phyloP scores from a whole-genome alignment of 2,329 filamentous ascomycete genomes.

The Aspergillus sp. region DNA sequence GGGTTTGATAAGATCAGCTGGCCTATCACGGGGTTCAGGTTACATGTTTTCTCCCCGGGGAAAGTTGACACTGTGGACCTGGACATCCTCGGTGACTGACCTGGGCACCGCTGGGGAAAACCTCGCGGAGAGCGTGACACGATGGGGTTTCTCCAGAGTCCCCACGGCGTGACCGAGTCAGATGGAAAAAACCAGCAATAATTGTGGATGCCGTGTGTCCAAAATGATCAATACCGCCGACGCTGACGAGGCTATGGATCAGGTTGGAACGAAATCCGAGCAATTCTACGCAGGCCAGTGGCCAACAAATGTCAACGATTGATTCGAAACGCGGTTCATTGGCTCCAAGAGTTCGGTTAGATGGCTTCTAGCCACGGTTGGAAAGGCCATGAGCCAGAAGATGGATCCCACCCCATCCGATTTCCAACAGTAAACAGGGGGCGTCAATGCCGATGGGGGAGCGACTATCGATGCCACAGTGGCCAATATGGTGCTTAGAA shows the following conservation, averaged over 20 bases:
- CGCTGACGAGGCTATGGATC: constrained; percentile 1
- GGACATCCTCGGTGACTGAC: constrained; percentile 1
- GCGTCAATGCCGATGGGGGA: background rate
- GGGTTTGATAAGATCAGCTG: background rate
- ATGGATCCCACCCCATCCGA: background rate
- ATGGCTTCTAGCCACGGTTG: background rate
- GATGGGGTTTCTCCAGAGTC: constrained; percentile 6
- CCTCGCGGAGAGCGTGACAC: constrained; percentile 4
- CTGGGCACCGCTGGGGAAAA: constrained; percentile 11
- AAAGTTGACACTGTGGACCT: background rate
- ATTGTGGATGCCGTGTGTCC: background rate
- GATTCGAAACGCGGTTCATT: background rate
- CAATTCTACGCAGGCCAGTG: background rate
- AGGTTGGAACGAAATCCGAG: background rate
- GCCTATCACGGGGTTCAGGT: background rate
- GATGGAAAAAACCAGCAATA: background rate
- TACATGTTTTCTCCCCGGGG: constrained; percentile 12
- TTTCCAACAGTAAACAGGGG: background rate
- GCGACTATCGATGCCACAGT: background rate
- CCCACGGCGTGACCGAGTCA: constrained; percentile 1
- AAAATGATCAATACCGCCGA: background rate
- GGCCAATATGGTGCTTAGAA: background rate
- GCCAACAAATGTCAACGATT: background rate
- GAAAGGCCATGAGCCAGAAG: background rate
- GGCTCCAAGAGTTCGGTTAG: background rate